A percentile compares a stretch with the other conserved stretches of the same genome.
Conservation (phyloP, 2,329 filamentous ascomycete genomes). For the Colletotrichum sp. region DNA sequence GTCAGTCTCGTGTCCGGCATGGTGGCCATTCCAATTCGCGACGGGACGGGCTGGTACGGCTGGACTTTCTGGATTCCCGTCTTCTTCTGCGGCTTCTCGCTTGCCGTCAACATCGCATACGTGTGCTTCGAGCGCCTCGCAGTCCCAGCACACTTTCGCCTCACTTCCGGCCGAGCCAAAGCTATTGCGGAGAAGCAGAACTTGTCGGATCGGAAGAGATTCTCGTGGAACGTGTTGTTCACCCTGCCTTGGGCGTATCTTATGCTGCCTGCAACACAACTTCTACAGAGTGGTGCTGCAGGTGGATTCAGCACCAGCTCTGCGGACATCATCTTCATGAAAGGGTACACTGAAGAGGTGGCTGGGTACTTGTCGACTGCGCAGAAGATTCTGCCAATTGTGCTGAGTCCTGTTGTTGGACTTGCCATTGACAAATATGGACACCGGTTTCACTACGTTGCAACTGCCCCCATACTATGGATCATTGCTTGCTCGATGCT, state of each 20-base stretch:
- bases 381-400: conserved; percentile 24
- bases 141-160: conserved; percentile 9
- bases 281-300: conserved; percentile 26
- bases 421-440: conserved; percentile 27
- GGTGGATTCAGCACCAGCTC: conserved; percentile 23
- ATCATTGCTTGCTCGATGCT: conserved; percentile 25
- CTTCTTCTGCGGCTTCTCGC: conserved; percentile 24
- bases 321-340: conserved; percentile 29
- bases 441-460: conserved; percentile 27
- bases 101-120: conserved; percentile 25
- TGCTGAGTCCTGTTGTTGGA: conserved; percentile 23
- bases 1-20: conserved; percentile 27
- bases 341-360: conserved; percentile 25
- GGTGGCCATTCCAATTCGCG: conserved; percentile 26
- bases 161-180: conserved; percentile 19
- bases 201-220: conserved; percentile 14
- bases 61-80: conserved; percentile 29
- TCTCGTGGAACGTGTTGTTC: conserved; percentile 24
- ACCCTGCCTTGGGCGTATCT: conserved; percentile 25
- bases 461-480: conserved; percentile 24
- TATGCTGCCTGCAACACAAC: conserved; percentile 27
- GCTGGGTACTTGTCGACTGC: conserved; percentile 27
- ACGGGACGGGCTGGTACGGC: conserved; percentile 27
- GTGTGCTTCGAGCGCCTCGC: conserved; percentile 24
- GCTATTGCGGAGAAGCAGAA: conserved; percentile 11